These are phyloP conservation scores for Scutellaria minor DNA, from an alignment of 257 asterid species.

Conservation along the genomic window DNA sequence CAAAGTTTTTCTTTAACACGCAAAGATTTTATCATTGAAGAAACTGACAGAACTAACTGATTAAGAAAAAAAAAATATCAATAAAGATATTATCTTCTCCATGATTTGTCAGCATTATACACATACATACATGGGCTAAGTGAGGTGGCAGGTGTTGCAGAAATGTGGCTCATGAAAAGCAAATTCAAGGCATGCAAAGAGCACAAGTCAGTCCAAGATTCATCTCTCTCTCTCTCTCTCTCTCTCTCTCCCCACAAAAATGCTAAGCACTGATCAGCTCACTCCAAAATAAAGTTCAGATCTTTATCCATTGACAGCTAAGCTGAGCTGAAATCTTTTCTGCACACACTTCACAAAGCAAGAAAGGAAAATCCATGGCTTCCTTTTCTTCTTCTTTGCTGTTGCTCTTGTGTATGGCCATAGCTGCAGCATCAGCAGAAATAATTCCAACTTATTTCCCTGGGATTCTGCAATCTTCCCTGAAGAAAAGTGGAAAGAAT, in stretches of 20 bases:
- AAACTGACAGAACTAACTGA: no score
- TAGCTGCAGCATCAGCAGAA: slow-evolving; percentile 43
- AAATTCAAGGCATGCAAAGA: background rate
- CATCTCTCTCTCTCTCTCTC: background rate
- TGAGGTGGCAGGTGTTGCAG: background rate
- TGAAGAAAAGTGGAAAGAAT: slow-evolving; percentile 42
- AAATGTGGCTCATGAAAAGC: background rate
- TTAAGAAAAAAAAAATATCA: background rate
- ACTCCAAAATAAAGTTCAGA: slow-evolving; percentile 25
- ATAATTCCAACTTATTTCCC: slow-evolving; percentile 49
- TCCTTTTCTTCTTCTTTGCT: slow-evolving; percentile 39
- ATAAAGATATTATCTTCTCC: background rate
- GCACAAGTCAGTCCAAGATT: slow-evolving; percentile 8
- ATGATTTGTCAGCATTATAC: slow-evolving; percentile 6
- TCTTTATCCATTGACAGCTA: slow-evolving; percentile 12
- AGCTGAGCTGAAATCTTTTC: background rate
- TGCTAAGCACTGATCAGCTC: background rate
- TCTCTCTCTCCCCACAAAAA: no score
- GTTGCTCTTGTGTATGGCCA: slow-evolving; percentile 34
- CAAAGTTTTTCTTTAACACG: no score
- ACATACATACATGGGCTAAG: background rate
- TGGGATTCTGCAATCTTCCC: slow-evolving; percentile 50
- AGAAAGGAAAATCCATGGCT: slow-evolving; percentile 36
- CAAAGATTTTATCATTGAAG: no score
- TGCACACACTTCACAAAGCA: background rate